These are phyloP conservation scores for Botrytis galanthina DNA, from an alignment of 2,329 filamentous ascomycete genomes.

Conservation along the genomic window DNA sequence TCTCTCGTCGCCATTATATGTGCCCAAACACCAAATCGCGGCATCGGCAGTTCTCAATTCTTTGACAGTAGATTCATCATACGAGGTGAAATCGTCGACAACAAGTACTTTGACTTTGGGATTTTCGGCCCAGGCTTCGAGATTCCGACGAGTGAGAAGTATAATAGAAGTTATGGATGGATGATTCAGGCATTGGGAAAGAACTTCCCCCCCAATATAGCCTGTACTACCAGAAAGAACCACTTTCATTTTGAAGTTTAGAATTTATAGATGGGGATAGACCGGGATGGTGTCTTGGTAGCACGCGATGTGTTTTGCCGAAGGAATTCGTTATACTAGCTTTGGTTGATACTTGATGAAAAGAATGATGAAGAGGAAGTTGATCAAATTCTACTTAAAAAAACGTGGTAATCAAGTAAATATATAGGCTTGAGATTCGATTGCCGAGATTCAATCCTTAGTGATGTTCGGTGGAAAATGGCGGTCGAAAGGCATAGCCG, in stretches of 20 bases:
- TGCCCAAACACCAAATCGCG: constrained; percentile 5
- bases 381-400: no score
- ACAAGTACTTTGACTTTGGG: constrained; percentile 2
- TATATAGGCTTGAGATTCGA: background rate
- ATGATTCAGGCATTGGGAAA: background rate
- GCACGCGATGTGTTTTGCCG: background rate
- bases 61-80: background rate
- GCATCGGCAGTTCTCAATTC: background rate
- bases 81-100: background rate
- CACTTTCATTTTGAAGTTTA: background rate
- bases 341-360: background rate
- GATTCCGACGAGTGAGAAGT: background rate
- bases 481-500: background rate
- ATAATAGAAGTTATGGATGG: constrained; percentile 1
- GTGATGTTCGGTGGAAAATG: background rate
- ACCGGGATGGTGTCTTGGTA: background rate
- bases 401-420: background rate
- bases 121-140: background rate
- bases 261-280: background rate
- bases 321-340: background rate
- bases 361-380: background rate
- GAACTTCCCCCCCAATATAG: constrained; percentile 1
- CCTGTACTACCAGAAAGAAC: background rate
- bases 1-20: background rate
- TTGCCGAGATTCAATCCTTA: background rate